A percentile compares a stretch with the other conserved stretches of the same genome.
Conservation (phyloP, 1,284 basidiomycete genomes). For the Microbotryomycetes sp. region DNA sequence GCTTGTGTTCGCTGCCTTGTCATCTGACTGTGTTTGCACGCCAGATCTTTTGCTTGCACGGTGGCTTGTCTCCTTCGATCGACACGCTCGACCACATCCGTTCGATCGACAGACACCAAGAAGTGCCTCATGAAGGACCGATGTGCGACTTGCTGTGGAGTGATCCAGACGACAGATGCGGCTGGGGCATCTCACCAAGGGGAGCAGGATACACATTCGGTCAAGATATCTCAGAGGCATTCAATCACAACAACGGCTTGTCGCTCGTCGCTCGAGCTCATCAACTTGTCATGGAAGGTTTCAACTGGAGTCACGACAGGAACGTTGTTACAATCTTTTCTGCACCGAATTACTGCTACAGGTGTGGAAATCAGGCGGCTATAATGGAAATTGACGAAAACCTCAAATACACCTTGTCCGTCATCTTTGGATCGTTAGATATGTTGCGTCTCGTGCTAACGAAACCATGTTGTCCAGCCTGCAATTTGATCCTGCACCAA, state of each 20-base stretch:
- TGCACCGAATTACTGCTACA: conserved; percentile 92
- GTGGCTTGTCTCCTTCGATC: conserved; percentile 96
- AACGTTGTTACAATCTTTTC: conserved; percentile 99
- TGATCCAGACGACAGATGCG: conserved; percentile 97
- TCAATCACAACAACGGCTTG: conserved; percentile 98
- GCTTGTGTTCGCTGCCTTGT: not conserved
- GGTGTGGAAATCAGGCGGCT: conserved; percentile 98
- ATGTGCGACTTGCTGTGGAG: conserved; percentile 99
- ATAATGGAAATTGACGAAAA: conserved; percentile 99
- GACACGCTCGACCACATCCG: conserved; percentile 99
- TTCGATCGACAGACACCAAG: conserved; percentile 95
- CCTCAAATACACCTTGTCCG: conserved; percentile 52
- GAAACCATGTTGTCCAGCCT: conserved; percentile 52
- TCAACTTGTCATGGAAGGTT: conserved; percentile 98
- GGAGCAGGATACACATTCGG: conserved; percentile 99
- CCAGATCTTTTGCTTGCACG: conserved; percentile 98
- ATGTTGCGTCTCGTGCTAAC: not conserved
- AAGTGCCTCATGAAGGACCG: conserved; percentile 97
- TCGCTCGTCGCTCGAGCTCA: conserved; percentile 81
- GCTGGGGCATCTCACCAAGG: conserved; percentile 98
- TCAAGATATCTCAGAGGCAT: conserved; percentile 95
- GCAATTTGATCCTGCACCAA: conserved; percentile 98
- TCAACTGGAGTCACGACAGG: conserved; percentile 95
- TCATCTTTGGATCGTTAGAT: conserved; percentile 9
- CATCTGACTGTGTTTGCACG: not conserved